Evolutionary conservation across 495 filamentous ascomycete species (phyloP).

Genomic region (Rostrohypoxylon terebratum): DNA sequence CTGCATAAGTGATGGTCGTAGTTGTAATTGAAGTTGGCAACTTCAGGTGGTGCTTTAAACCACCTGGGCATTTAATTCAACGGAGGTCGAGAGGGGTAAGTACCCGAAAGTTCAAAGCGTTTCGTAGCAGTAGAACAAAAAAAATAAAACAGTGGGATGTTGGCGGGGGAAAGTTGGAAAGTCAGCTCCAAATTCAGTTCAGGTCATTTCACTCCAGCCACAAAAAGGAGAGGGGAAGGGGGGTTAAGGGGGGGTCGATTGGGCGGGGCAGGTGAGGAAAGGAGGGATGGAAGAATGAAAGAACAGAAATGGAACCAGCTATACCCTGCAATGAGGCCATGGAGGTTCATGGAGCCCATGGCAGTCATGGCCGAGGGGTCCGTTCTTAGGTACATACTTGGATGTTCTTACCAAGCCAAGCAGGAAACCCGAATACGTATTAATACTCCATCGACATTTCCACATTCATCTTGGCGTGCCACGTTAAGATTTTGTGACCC

Average conservation of each 20-base stretch:
- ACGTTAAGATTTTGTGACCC: constrained; percentile 43
- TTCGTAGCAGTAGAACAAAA: constrained; percentile 17
- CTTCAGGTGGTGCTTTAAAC: neutral
- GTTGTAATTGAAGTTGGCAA: neutral
- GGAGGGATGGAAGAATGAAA: constrained; percentile 38
- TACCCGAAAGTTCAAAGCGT: constrained; percentile 13
- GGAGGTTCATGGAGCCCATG: neutral
- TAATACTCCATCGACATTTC: constrained; percentile 41
- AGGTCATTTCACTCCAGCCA: constrained; percentile 35
- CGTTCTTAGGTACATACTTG: neutral
- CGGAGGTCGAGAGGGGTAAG: constrained; percentile 12
- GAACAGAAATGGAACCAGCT: constrained; percentile 37
- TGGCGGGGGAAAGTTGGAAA: constrained; percentile 30
- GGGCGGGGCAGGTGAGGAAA: constrained; percentile 33
- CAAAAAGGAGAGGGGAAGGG: constrained; percentile 35
- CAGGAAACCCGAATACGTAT: constrained; percentile 42
- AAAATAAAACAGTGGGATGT: constrained; percentile 32
- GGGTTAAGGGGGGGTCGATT: neutral
- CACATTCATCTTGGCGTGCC: constrained; percentile 44
- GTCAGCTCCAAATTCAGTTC: constrained; percentile 27
- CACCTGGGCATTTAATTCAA: neutral
- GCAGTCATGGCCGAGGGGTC: constrained; percentile 35
- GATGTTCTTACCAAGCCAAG: neutral
- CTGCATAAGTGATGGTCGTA: neutral
- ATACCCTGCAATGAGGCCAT: constrained; percentile 4